Evolutionary conservation across 1,139 yeast species (phyloP).

Genomic region (Lodderomyces jiufengensis): DNA sequence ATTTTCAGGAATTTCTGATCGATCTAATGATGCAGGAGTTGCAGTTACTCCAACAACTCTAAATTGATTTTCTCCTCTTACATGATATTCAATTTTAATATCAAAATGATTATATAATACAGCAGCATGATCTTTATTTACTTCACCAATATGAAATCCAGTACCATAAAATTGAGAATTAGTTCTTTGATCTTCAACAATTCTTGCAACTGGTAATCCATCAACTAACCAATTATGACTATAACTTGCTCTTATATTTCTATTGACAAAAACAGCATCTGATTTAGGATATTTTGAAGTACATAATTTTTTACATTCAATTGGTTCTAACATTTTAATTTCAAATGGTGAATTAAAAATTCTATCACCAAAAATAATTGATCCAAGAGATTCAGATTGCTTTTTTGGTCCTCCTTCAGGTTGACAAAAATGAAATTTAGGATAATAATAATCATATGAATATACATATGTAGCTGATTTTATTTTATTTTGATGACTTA

Average conservation of each 20-base stretch:
- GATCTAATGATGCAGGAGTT: conserved; percentile 60
- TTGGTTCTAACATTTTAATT: conserved; percentile 70
- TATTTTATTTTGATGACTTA: conserved; percentile 25
- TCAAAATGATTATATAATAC: conserved; percentile 79
- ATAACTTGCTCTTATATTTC: conserved; percentile 78
- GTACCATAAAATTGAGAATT: conserved; percentile 62
- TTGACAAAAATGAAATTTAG: conserved; percentile 76
- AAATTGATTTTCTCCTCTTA: conserved; percentile 60
- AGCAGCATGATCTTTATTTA: conserved; percentile 47
- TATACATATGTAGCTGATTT: conserved; percentile 54
- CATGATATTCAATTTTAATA: conserved; percentile 76
- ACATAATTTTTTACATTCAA: conserved; percentile 66
- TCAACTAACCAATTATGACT: conserved; percentile 91
- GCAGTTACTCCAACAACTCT: conserved; percentile 92
- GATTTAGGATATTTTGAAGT: conserved; percentile 51
- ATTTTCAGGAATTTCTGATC: conserved; percentile 30
- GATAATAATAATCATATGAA: conserved; percentile 83
- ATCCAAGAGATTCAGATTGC: conserved; percentile 88
- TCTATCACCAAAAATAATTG: conserved; percentile 92
- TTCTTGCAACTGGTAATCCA: conserved; percentile 87
- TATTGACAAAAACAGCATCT: conserved; percentile 72
- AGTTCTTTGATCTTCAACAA: conserved; percentile 54
- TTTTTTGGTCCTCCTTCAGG: conserved; percentile 69
- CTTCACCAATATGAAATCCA: conserved; percentile 76
- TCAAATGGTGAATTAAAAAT: conserved; percentile 90